Percentiles rank a stretch among this genome's conserved stretches.
Conservation (phyloP, 345 rosid species). For the Brassica nigra region DNA sequence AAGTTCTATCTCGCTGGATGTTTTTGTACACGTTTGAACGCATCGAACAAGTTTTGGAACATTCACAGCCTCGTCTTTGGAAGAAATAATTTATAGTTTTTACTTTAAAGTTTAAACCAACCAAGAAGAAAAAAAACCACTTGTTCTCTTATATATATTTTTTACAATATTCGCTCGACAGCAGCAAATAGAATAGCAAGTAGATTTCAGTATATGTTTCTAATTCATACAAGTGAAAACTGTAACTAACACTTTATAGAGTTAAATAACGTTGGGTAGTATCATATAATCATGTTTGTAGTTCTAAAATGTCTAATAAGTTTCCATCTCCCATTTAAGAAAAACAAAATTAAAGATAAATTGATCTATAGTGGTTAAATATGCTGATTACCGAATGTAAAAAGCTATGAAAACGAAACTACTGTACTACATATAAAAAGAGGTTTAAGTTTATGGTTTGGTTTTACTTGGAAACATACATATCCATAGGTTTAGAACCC, state of each 20-base stretch:
- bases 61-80: neutral
- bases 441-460: neutral
- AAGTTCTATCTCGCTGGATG: neutral
- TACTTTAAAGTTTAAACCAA: neutral
- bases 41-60: constrained; percentile 1
- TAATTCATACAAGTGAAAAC: neutral
- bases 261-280: neutral
- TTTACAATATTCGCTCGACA: neutral
- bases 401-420: neutral
- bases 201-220: constrained; percentile 1
- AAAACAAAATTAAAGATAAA: neutral
- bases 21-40: neutral
- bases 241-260: neutral
- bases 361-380: neutral
- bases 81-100: neutral
- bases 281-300: neutral
- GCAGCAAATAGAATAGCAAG: neutral
- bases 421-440: no score
- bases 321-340: neutral
- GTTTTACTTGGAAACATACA: neutral
- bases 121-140: neutral
- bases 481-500: neutral
- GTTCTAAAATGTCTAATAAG: neutral
- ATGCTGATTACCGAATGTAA: neutral
- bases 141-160: neutral